A percentile compares a stretch with the other conserved stretches of the same genome.
These are phyloP conservation scores for Chiua virens DNA, from an alignment of 768 basidiomycete genomes.

Conservation along the genomic window DNA sequence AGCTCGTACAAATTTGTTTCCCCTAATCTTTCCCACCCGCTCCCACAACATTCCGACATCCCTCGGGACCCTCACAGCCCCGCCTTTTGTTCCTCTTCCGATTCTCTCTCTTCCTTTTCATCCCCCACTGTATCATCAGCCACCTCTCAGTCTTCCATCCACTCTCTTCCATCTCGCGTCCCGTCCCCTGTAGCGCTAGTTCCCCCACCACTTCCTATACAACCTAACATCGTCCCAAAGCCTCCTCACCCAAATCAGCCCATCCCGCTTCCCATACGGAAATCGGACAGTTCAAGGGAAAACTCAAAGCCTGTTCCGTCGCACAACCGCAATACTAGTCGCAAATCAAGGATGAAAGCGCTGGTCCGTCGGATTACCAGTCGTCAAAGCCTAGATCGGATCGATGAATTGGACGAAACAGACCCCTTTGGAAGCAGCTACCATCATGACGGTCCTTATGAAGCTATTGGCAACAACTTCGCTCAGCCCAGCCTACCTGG, in stretches of 20 bases:
- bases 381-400: slow-evolving; percentile 52
- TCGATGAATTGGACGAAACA: slow-evolving; percentile 78
- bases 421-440: slow-evolving; percentile 63
- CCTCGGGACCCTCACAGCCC: not conserved
- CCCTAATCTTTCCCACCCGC: not conserved
- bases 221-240: too few species aligned
- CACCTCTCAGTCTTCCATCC: not conserved
- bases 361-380: slow-evolving; percentile 27
- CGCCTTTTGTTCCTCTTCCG: not conserved
- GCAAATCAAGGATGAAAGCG: slow-evolving; percentile 25
- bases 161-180: too few species aligned
- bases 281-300: not conserved
- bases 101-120: slow-evolving; percentile 5
- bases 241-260: not conserved
- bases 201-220: too few species aligned
- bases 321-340: not conserved
- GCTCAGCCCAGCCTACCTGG: slow-evolving; percentile 9
- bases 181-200: not conserved
- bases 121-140: slow-evolving; percentile 13
- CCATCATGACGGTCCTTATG: slow-evolving; percentile 78
- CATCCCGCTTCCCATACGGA: not conserved
- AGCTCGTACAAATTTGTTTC: slow-evolving; percentile 17
- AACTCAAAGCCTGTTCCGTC: not conserved
- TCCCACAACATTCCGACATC: not conserved
- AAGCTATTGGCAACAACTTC: slow-evolving; percentile 45